These are phyloP conservation scores for Entomortierella chlamydospora DNA, from an alignment of 192 early-diverging fungal species.

Conservation along the genomic window DNA sequence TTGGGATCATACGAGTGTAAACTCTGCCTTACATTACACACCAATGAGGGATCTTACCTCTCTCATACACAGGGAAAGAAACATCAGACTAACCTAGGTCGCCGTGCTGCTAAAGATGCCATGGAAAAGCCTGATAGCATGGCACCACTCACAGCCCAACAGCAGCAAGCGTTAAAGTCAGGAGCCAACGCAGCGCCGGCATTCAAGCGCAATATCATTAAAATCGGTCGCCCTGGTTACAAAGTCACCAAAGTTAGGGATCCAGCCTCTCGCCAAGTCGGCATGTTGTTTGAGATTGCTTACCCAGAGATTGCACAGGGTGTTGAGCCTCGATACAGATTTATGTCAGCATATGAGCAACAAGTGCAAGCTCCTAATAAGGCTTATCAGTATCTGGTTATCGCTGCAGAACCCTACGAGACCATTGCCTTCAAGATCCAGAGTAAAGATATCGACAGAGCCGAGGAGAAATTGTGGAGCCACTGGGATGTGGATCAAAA, in stretches of 20 bases:
- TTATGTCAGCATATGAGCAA: slow-evolving; percentile 98
- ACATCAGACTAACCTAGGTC: slow-evolving; percentile 93
- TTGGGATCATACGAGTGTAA: slow-evolving; percentile 86
- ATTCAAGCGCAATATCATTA: slow-evolving; percentile 83
- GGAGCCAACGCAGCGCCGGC: slow-evolving; percentile 50
- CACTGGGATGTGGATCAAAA: slow-evolving; percentile 94
- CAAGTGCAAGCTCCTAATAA: slow-evolving; percentile 87
- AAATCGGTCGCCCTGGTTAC: slow-evolving; percentile 97
- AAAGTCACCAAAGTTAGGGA: slow-evolving; percentile 93
- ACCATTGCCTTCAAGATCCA: slow-evolving; percentile 95
- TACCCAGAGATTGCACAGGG: slow-evolving; percentile 92
- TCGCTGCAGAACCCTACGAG: slow-evolving; percentile 98
- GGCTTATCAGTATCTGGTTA: slow-evolving; percentile 91
- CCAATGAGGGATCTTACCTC: slow-evolving; percentile 94
- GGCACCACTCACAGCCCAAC: slow-evolving; percentile 47
- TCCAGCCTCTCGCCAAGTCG: slow-evolving; percentile 86
- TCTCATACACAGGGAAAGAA: slow-evolving; percentile 99
- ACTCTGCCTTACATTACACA: slow-evolving; percentile 86
- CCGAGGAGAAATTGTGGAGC: slow-evolving; percentile 90
- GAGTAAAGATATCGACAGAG: slow-evolving; percentile 90
- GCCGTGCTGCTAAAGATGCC: slow-evolving; percentile 89
- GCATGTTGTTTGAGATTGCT: slow-evolving; percentile 92
- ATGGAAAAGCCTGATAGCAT: slow-evolving; percentile 66
- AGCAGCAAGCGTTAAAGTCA: slow-evolving; percentile 58
- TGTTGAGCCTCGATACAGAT: slow-evolving; percentile 89